Percentiles rank a stretch among this genome's conserved stretches.
phyloP scores from a whole-genome alignment of 306 rosid species.

The Clitoria ternatea region DNA sequence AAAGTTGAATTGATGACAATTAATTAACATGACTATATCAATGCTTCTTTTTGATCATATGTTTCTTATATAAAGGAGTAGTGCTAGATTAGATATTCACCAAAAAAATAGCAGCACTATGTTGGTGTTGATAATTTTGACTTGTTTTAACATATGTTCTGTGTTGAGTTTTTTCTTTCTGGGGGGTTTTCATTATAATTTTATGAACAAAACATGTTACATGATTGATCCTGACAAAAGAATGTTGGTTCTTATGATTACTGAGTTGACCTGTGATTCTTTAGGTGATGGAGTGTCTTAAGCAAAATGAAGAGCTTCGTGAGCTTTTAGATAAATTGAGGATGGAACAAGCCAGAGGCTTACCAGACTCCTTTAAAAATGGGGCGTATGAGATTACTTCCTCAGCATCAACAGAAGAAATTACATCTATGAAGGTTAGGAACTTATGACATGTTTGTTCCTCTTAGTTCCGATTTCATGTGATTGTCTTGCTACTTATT shows the following conservation, averaged over 20 bases:
- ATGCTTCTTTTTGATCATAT: too few species aligned
- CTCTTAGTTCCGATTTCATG: constrained; percentile 6
- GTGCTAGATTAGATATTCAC: too few species aligned
- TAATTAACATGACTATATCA: too few species aligned
- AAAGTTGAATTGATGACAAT: too few species aligned
- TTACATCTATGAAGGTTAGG: constrained; percentile 72
- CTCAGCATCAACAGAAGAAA: constrained; percentile 47
- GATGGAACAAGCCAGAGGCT: constrained; percentile 55
- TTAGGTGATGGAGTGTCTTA: constrained; percentile 87
- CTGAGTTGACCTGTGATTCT: constrained; percentile 22
- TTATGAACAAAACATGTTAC: constrained; percentile 7
- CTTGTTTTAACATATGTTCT: not conserved
- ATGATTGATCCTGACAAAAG: constrained; percentile 2
- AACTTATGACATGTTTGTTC: not conserved
- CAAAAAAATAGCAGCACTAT: not conserved
- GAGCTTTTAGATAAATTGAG: constrained; percentile 60
- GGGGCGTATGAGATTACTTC: constrained; percentile 35
- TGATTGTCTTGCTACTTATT: not conserved
- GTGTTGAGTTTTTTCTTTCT: not conserved
- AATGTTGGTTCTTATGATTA: not conserved
- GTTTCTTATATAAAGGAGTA: too few species aligned
- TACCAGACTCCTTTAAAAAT: constrained; percentile 35
- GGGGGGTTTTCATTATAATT: not conserved
- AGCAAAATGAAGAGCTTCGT: constrained; percentile 90
- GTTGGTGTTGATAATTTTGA: not conserved